Percentiles rank a stretch among this genome's conserved stretches.
Conservation (phyloP, 768 basidiomycete genomes). For the Hypholoma fasciculare region DNA sequence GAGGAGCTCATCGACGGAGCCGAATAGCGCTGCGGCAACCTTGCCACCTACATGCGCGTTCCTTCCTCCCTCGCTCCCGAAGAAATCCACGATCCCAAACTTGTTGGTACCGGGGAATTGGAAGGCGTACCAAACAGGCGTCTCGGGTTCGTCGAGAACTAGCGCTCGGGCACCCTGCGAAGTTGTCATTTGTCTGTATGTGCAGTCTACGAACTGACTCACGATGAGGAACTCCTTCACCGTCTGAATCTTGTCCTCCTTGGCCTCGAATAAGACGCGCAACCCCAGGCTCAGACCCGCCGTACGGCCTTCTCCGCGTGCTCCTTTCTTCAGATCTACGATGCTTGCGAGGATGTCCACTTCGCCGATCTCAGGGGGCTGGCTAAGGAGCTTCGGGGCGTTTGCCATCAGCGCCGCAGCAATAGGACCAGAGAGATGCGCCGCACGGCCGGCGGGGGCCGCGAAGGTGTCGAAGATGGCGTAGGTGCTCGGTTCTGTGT, state of each 20-base stretch:
- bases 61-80: conserved; percentile 30
- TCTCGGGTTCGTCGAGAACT: conserved; percentile 33
- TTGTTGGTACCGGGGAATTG: conserved; percentile 33
- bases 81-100: conserved; percentile 42
- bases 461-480: conserved; percentile 42
- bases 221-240: conserved; percentile 37
- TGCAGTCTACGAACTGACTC: conserved; percentile 7
- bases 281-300: conserved; percentile 30
- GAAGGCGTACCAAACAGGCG: conserved; percentile 38
- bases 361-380: conserved; percentile 26
- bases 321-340: conserved; percentile 11
- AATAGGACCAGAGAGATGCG: conserved; percentile 34
- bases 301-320: conserved; percentile 14
- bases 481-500: conserved; percentile 19
- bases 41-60: conserved; percentile 32
- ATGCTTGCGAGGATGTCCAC: conserved; percentile 31
- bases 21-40: conserved; percentile 35
- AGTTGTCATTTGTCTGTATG: not conserved
- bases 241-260: conserved; percentile 31
- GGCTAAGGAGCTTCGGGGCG: conserved; percentile 25
- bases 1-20: conserved; percentile 30
- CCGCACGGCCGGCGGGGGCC: conserved; percentile 27
- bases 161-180: conserved; percentile 30
- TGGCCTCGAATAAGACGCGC: conserved; percentile 33
- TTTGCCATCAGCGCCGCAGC: conserved; percentile 36